Evolutionary conservation across 768 basidiomycete genomes (phyloP).

Genomic region (Hysterangium stoloniferum): DNA sequence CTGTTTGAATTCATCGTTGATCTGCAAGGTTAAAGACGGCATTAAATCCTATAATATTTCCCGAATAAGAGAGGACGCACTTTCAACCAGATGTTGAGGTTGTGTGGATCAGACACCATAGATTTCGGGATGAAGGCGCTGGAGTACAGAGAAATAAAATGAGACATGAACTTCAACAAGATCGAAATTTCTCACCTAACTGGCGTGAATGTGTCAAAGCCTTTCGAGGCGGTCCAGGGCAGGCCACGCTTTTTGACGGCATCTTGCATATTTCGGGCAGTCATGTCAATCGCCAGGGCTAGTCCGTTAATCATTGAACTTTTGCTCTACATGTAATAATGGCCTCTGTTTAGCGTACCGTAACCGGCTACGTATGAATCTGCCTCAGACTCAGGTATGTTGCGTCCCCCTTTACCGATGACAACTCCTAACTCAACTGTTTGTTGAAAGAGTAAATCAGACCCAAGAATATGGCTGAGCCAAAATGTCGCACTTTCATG

Average conservation of each 20-base stretch:
- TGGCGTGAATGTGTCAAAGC: constrained; percentile 94
- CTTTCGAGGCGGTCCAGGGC: constrained; percentile 97
- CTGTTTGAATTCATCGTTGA: constrained; percentile 81
- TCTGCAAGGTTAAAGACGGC: constrained; percentile 32
- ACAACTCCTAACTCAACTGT: constrained; percentile 93
- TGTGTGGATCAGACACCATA: constrained; percentile 59
- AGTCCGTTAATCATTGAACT: neutral
- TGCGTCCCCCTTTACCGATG: constrained; percentile 79
- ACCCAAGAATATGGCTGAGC: neutral
- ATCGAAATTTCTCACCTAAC: constrained; percentile 51
- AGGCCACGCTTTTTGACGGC: constrained; percentile 86
- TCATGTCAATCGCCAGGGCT: constrained; percentile 96
- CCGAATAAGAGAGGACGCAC: constrained; percentile 25
- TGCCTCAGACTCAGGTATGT: constrained; percentile 69
- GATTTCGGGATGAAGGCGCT: constrained; percentile 80
- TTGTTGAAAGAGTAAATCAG: neutral
- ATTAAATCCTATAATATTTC: neutral
- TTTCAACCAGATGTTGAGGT: constrained; percentile 71
- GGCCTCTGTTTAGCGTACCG: constrained; percentile 45
- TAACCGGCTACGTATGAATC: constrained; percentile 85
- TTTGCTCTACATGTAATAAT: neutral
- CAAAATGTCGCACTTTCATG: constrained; percentile 64
- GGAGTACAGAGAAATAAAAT: constrained; percentile 11
- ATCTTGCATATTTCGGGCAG: constrained; percentile 91
- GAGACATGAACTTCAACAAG: constrained; percentile 5